Base-by-base conservation (phyloP, 2,329 filamentous ascomycete species). In the Mycosphaerella arachidis region DNA sequence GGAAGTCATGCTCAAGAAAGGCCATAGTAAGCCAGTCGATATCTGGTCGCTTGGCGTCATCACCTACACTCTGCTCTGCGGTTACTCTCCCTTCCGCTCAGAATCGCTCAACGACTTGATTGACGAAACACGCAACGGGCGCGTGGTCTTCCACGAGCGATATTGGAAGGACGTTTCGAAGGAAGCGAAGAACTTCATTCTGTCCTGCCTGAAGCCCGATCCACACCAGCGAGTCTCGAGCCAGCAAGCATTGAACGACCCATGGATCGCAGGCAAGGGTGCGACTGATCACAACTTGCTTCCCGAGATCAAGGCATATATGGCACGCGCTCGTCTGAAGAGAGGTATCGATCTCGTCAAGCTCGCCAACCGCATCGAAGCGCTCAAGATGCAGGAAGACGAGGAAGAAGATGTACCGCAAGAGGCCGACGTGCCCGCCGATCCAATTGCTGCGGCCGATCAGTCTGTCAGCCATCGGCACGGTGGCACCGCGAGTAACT, bases 31-130 rank as follows among this genome's bases (percentile, higher is more conserved):
- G 77, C 91, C 94, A 4, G 94, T 97, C 35, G 94, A 99, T 74
- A 96, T 99, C 91, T 99, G 94, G 94, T 97, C 94, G 3, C 84
- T 99, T 77, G 94, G 94, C 63, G 94, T 99, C 71, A 99, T 99
- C 71, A 97, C 94, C 46, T 99, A 99, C 78, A 99, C 94, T 16
- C 83, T 99, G 30, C 89, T 99, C 55, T 99, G 95, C 74, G 94
- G 94, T 68, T 99, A 99, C 80, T 97, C 93, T 48, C 94, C 94
- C 20, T 99, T 99, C 84, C 88, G 94, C 67, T 94, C 92, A 63
- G 94, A 99, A 79, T 96, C 90, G 71, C 82, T 99, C 53, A 84
- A 89, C 66, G 94, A 97, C 70, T 82, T 99, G 66, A 95, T 99
- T 67, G 91, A 97, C 64, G 94, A 99, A 78, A 97, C 92, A 78